Base-by-base conservation (phyloP, 2,329 filamentous ascomycete species). In the Xylariales sp. region DNA sequence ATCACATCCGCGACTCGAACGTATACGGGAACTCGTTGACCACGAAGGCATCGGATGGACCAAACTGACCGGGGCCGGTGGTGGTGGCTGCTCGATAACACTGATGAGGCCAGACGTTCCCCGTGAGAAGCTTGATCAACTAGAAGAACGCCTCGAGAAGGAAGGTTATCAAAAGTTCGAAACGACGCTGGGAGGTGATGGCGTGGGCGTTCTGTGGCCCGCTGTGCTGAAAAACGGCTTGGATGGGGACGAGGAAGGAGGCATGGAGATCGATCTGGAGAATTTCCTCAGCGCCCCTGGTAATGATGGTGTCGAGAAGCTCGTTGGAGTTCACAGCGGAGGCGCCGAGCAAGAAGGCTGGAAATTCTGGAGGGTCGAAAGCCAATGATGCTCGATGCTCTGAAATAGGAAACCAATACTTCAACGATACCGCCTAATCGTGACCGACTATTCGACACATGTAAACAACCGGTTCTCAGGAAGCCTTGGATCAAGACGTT, bases 1-100 rank as follows among this genome's bases (percentile, higher is more conserved):
- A 20, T 97, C 90, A 2, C 93, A 98, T 62, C 94, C 93, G 1
- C 83, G 89, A 34, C 74, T 98, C 19, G 93, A 98, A 66, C 81
- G 91, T 22, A 82, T 98, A 52, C 82, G 93, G 47, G 91, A 95
- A 65, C 71, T 98, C 19, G 85, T 95, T 36, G 91, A 98, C 51
- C 82, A 93, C 53, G 79, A 88, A 43, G 86, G 84, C 29, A 86
- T 96, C 42, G 93, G 93, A 21, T 98, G 90, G 90, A 96, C 93
- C 10, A 98, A 98, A 63, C 76, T 98, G 43, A 98, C 93, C 0
- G 93, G 93, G 24, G 93, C 93, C 1, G 93, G 93, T 16, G 94
- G 93, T 10, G 94, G 93, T 43, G 93, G 93, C 3, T 97, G 94
- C 63, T 91, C 90, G 3, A 97, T 98, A 52, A 94, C 91, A 0